A percentile compares a stretch with the other conserved stretches of the same genome.
Conservation (phyloP, 148 eudicot genomes). For the Vaccinium macrocarpon region DNA sequence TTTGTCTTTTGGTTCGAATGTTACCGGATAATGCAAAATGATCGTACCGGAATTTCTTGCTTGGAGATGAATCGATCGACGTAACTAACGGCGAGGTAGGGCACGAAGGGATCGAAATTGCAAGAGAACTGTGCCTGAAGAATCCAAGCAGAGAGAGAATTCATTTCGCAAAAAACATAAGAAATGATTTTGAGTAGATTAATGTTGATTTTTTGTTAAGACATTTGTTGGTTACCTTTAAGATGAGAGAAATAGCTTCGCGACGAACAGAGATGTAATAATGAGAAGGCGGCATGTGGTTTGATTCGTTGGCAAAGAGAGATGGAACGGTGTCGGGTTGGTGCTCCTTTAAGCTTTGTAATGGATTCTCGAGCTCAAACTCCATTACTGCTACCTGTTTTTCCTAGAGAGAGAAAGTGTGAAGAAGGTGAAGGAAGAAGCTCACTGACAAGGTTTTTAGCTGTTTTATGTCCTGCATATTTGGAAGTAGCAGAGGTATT, state of each 20-base stretch:
- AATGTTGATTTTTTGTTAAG: background rate
- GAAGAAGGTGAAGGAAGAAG: background rate
- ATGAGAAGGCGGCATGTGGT: conserved; percentile 29
- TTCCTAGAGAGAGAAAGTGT: conserved; percentile 1
- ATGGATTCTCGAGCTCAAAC: conserved; percentile 30
- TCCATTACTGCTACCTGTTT: conserved; percentile 12
- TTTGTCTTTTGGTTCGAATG: too few relatives aligned
- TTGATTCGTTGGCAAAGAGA: conserved; percentile 29
- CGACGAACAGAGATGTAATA: conserved; percentile 11
- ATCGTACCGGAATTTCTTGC: conserved; percentile 27
- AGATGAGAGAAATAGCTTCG: conserved; percentile 20
- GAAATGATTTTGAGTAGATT: background rate
- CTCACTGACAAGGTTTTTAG: background rate
- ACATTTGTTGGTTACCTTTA: background rate
- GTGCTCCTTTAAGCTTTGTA: conserved; percentile 16
- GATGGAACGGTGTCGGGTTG: conserved; percentile 12
- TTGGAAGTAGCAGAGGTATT: too few relatives aligned
- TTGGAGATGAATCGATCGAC: conserved; percentile 35
- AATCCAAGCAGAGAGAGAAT: background rate
- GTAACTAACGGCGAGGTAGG: conserved; percentile 36
- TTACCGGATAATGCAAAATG: too few relatives aligned
- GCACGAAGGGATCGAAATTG: conserved; percentile 25
- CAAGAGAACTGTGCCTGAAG: conserved; percentile 18
- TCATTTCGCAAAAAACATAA: background rate
- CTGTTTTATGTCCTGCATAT: too few relatives aligned